These are phyloP conservation scores for Tranzscheliella williamsii DNA, from an alignment of 1,284 basidiomycete species.

Conservation along the genomic window DNA sequence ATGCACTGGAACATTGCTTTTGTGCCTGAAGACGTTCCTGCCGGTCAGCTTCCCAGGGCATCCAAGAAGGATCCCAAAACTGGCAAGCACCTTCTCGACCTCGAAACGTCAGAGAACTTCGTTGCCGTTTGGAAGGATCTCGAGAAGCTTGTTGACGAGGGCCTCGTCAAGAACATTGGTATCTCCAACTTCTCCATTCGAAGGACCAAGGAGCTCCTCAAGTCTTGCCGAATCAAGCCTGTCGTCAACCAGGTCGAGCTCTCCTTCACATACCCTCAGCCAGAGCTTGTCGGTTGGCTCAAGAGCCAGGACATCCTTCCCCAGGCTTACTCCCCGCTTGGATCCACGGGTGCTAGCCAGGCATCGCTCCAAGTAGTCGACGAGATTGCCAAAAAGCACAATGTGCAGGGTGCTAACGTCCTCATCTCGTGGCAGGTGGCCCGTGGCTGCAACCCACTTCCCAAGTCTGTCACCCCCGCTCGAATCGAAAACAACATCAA, in stretches of 20 bases:
- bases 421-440: constrained; percentile 49
- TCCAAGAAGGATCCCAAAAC: constrained; percentile 52
- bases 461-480: constrained; percentile 34
- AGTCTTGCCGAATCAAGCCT: constrained; percentile 44
- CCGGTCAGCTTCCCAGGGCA: constrained; percentile 40
- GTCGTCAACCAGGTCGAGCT: constrained; percentile 57
- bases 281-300: constrained; percentile 74
- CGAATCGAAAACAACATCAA: constrained; percentile 52
- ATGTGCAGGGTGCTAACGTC: constrained; percentile 47
- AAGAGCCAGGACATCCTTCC: constrained; percentile 49
- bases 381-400: constrained; percentile 46
- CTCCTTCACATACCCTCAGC: constrained; percentile 68
- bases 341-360: constrained; percentile 38
- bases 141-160: constrained; percentile 52
- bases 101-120: constrained; percentile 63
- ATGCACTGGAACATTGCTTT: constrained; percentile 71
- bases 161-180: constrained; percentile 66
- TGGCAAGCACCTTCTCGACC: constrained; percentile 70
- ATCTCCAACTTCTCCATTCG: constrained; percentile 63
- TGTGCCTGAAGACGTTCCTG: constrained; percentile 42
- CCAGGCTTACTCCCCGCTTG: constrained; percentile 54
- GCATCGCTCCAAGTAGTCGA: constrained; percentile 42
- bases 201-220: constrained; percentile 46
- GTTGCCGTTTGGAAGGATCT: constrained; percentile 41
- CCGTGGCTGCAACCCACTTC: constrained; percentile 49